Evolutionary conservation across 1,284 basidiomycete genomes (phyloP).

Genomic region (Gastroboletus turbinatus): DNA sequence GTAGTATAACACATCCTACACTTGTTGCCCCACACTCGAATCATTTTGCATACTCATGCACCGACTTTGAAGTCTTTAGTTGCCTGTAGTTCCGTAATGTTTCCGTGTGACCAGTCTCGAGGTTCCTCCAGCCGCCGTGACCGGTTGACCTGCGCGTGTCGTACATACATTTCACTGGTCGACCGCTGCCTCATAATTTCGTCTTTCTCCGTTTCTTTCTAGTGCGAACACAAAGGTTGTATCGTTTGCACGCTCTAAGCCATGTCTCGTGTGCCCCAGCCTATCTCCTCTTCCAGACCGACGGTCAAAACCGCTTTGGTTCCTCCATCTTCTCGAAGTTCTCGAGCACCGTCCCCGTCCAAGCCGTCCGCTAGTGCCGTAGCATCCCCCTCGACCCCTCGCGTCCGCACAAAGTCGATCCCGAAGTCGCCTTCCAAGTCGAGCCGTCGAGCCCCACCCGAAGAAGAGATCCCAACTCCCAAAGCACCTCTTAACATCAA

Average conservation of each 20-base stretch:
- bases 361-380: conserved; percentile 35
- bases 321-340: conserved; percentile 26
- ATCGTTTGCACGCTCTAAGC: background rate
- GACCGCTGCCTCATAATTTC: background rate
- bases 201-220: background rate
- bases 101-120: conserved; percentile 13
- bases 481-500: conserved; percentile 54
- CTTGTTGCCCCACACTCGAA: background rate
- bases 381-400: conserved; percentile 24
- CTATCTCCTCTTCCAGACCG: conserved; percentile 40
- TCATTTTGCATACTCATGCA: background rate
- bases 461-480: conserved; percentile 30
- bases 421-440: conserved; percentile 40
- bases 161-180: background rate
- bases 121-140: background rate
- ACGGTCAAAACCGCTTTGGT: conserved; percentile 28
- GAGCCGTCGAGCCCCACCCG: conserved; percentile 29
- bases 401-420: conserved; percentile 38
- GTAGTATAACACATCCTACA: background rate
- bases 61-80: background rate
- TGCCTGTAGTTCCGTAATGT: conserved; percentile 19
- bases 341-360: conserved; percentile 37
- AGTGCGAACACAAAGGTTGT: conserved; percentile 6
- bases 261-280: conserved; percentile 52
- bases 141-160: conserved; percentile 7